Evolutionary conservation across 768 basidiomycete genomes (phyloP), one percentile per base, ranked within the genome.

Genomic region (Auriculariales sp.): DNA sequence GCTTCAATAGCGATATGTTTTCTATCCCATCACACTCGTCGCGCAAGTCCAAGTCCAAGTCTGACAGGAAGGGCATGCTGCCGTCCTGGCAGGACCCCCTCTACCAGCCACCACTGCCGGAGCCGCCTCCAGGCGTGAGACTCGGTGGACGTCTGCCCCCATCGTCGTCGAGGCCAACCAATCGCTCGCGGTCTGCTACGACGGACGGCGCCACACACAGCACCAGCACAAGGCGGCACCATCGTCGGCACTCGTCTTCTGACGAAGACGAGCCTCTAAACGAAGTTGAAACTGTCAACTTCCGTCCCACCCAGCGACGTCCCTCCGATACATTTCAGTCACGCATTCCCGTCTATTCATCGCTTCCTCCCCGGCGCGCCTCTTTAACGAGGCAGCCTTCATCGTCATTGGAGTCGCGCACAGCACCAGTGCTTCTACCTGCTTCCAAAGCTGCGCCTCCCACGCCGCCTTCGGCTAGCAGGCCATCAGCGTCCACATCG

Each of bases 91-190:
- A 73, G 6, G 69, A 71, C 42, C 83, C 84, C 35, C 68, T 90
- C 14, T 83, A 84, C 58, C 83, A 84, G 54, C 88, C 88, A 3
- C 88, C 88, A 2, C 65, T 91, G 36, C 88, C 88, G 7, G 83
- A 74, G 0, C 88, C 88, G 15, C 88, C 88, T 3, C 85, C 86
- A 3, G 87, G 87, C 1, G 60, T 89, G 11, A 72, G 79, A 10
- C 73, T 90, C 25, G 84, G 86, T 2, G 65, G 60, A 12, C 58
- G 53, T 2, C 19, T 58, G 29, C 55, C 60, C 32, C 57, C 30
- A 6, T 29, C 14, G 19, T 33, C 29, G 48, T 27, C 19, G 49
- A 50, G 31, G n/a, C n/a, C n/a, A 33, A 39, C 28, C 36, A 53
- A 25, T 46, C 51, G 17, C 32, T 46, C 39, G 29, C 49, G 33